Base-by-base conservation (phyloP, 2,329 filamentous ascomycete species). In the Monilinia vaccinii-corymbosi region DNA sequence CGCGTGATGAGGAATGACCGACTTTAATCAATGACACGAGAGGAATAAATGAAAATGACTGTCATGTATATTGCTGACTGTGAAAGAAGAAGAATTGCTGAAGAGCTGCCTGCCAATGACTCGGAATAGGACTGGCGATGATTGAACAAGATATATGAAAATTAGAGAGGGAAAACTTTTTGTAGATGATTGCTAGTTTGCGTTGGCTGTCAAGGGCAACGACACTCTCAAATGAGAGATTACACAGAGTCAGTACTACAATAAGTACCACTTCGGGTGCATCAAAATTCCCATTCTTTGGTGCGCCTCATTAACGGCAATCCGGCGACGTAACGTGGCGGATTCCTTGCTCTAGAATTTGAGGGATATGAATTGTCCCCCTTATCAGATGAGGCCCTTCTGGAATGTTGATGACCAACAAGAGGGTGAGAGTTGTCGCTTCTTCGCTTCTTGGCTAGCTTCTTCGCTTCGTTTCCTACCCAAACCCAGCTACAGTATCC, bases 141-240 rank as follows among this genome's bases (percentile, higher is more conserved):
- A 32, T 51, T 47, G 57, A 55, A 53, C 18, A 44, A 58, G 51
- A 38, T 44, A 58, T 61, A 58, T 52, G 32, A 32, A 32, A 53
- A 49, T 34, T 28, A 23, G 31, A n/a, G 36, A 60, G 31, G 47
- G 31, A 13, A 55, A 60, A 5, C 25, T 32, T 40, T 60, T 47
- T 18, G 42, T 53, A 56, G 53, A 60, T 56, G 49, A 58, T 60
- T 47, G 23, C 32, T 18, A 60, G 45, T 60, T 60, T 45, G 63
- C 67, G 45, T 60, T 60, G 38, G 63, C 67, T 68, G 66, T 65
- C 62, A 68, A 64, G 67, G 66, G 67, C 65, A 68, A 68, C 63
- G 57, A 34, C 45, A 60, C 51, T 64, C 62, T 58, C 45, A 62
- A 50, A 65, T 60, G 53, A 48, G 63, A 70, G 66, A 70, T 68